phyloP scores from a whole-genome alignment of 2,329 filamentous ascomycete species.

The Fusarium sp. region DNA sequence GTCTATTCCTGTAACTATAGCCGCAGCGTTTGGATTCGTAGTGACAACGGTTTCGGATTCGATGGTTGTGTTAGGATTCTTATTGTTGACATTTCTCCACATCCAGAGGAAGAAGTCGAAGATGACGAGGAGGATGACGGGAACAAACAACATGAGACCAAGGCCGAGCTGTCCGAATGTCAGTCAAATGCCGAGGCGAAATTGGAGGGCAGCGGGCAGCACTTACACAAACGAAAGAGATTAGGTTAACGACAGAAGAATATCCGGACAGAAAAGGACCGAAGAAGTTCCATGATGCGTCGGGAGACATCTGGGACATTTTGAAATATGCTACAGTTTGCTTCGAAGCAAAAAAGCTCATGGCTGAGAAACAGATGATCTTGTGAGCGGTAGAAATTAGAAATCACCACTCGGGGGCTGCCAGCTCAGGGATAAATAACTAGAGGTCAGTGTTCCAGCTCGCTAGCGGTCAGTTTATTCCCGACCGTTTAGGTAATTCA shows the following conservation, averaged over 20 bases:
- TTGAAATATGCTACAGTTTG: conserved; percentile 22
- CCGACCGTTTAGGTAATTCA: conserved; percentile 14
- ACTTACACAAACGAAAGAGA: conserved; percentile 53
- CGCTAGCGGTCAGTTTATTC: conserved; percentile 24
- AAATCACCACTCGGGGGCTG: conserved; percentile 39
- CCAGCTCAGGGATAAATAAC: conserved; percentile 20
- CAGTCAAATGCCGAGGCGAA: conserved; percentile 20
- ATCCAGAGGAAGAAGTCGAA: conserved; percentile 64
- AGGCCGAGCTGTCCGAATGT: conserved; percentile 51
- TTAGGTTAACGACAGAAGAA: conserved; percentile 48
- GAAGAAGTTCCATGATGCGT: conserved; percentile 42
- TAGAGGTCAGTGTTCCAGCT: conserved; percentile 24
- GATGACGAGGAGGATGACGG: conserved; percentile 57
- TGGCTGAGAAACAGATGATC: conserved; percentile 35
- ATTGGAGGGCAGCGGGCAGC: neutral
- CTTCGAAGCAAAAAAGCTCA: conserved; percentile 37
- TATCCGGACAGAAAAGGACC: conserved; percentile 44
- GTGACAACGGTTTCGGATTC: conserved; percentile 29
- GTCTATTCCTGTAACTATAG: conserved; percentile 39
- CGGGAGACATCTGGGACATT: conserved; percentile 42
- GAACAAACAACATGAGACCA: conserved; percentile 57
- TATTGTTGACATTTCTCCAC: conserved; percentile 54
- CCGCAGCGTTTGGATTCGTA: conserved; percentile 36
- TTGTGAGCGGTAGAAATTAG: conserved; percentile 26
- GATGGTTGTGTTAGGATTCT: conserved; percentile 16